Conservation (phyloP, 129 eudicot species). For the Centella asiatica region DNA sequence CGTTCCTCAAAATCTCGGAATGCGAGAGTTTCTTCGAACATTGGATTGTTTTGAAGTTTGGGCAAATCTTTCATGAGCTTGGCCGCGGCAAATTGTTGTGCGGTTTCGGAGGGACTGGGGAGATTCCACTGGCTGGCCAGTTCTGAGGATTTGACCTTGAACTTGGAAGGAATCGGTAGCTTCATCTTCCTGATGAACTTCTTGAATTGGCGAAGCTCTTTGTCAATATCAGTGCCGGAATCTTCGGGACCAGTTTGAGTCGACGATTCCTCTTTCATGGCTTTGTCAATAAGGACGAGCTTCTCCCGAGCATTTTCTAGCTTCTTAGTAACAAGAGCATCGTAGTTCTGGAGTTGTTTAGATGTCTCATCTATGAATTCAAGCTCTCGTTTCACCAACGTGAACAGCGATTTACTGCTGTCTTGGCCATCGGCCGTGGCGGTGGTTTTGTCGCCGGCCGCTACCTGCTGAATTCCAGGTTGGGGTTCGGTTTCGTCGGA, state of each 20-base stretch:
- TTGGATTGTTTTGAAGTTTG: slow-evolving; percentile 13
- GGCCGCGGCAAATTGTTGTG: slow-evolving; percentile 2
- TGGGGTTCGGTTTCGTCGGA: not conserved
- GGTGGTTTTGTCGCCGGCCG: not conserved
- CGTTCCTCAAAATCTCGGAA: slow-evolving; percentile 20
- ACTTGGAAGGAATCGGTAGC: slow-evolving; percentile 31
- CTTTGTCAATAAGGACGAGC: not conserved
- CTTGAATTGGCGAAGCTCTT: slow-evolving; percentile 18
- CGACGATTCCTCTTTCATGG: not conserved
- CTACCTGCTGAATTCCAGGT: not conserved
- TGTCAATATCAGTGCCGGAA: slow-evolving; percentile 2
- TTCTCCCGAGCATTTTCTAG: slow-evolving; percentile 1
- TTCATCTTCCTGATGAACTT: slow-evolving; percentile 30
- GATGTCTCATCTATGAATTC: not conserved
- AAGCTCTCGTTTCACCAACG: not conserved
- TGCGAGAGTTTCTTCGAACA: slow-evolving; percentile 16
- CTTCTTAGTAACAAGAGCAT: not conserved
- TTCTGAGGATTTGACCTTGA: not conserved
- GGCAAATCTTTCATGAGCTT: slow-evolving; percentile 13
- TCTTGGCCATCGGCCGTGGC: not conserved
- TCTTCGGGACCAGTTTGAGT: not conserved
- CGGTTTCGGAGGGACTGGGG: not conserved
- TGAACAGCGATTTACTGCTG: not conserved
- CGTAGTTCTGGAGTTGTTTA: not conserved
- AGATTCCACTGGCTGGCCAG: not conserved